Evolutionary conservation across 768 basidiomycete genomes (phyloP).

Genomic region (Rickenella mellea): DNA sequence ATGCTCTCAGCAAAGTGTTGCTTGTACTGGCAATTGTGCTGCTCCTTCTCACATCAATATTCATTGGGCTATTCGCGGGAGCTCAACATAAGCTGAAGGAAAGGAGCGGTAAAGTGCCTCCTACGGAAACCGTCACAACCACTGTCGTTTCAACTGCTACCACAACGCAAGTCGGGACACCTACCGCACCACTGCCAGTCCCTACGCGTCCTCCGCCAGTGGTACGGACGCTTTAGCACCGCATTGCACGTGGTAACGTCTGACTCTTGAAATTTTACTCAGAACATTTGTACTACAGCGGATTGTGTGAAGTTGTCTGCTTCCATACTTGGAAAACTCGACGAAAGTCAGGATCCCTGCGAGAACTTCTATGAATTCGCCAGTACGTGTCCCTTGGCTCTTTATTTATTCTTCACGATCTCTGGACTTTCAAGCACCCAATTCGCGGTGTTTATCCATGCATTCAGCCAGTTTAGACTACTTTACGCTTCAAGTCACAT

Average conservation of each 20-base stretch:
- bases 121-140: conserved; percentile 17
- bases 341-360: conserved; percentile 82
- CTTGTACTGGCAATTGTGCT: conserved; percentile 67
- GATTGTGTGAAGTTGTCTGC: conserved; percentile 81
- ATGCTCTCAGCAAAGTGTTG: conserved; percentile 75
- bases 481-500: too few relatives aligned
- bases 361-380: conserved; percentile 92
- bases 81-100: conserved; percentile 66
- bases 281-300: conserved; percentile 65
- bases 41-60: conserved; percentile 75
- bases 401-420: not conserved
- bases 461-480: too few relatives aligned
- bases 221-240: conserved; percentile 21
- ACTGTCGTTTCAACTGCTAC: conserved; percentile 24
- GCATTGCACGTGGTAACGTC: not conserved
- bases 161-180: conserved; percentile 29
- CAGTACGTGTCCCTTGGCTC: conserved; percentile 44
- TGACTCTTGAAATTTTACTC: conserved; percentile 3
- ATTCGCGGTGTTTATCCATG: too few relatives aligned
- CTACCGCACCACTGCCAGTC: conserved; percentile 38
- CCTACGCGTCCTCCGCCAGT: conserved; percentile 46
- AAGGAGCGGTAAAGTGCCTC: conserved; percentile 21
- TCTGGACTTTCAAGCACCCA: conserved; percentile 6
- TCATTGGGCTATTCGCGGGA: conserved; percentile 90
- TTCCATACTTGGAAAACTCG: conserved; percentile 70